Conservation (phyloP, 2,329 filamentous ascomycete species). For the Xylariaceae sp. region DNA sequence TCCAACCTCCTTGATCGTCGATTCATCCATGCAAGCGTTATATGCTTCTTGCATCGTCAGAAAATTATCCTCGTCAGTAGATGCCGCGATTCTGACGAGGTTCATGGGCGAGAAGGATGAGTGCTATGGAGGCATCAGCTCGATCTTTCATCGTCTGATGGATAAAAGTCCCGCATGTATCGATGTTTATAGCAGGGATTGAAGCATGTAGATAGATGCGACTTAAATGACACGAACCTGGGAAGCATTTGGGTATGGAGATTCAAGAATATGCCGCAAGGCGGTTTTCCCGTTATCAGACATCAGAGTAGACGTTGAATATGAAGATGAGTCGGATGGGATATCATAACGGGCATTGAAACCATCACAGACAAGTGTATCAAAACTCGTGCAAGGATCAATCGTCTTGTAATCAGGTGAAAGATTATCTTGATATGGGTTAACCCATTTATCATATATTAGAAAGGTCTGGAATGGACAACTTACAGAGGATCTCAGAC, state of each 20-base stretch:
- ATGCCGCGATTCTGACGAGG: constrained; percentile 31
- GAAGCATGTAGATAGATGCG: no score
- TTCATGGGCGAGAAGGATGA: constrained; percentile 44
- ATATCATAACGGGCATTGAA: constrained; percentile 63
- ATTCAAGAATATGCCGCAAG: constrained; percentile 60
- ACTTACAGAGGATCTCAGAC: constrained; percentile 50
- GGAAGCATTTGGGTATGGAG: constrained; percentile 43
- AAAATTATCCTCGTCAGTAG: constrained; percentile 58
- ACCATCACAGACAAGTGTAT: constrained; percentile 63
- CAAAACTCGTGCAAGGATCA: constrained; percentile 67
- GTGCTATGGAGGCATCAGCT: constrained; percentile 30
- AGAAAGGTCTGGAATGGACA: neutral
- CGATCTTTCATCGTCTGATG: no score
- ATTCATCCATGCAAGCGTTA: constrained; percentile 61
- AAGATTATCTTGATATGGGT: constrained; percentile 40
- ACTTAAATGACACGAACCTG: constrained; percentile 24
- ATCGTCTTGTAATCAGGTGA: constrained; percentile 58
- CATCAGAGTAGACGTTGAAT: constrained; percentile 59
- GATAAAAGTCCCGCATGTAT: no score
- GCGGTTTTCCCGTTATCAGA: constrained; percentile 53
- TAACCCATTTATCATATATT: no score
- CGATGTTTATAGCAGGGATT: no score
- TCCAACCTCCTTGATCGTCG: constrained; percentile 50
- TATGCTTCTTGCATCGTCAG: constrained; percentile 62
- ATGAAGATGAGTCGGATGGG: constrained; percentile 57